A percentile compares a stretch with the other conserved stretches of the same genome.
These are phyloP conservation scores for Bruguiera sexangula DNA, from an alignment of 345 rosid genomes.

Conservation along the genomic window DNA sequence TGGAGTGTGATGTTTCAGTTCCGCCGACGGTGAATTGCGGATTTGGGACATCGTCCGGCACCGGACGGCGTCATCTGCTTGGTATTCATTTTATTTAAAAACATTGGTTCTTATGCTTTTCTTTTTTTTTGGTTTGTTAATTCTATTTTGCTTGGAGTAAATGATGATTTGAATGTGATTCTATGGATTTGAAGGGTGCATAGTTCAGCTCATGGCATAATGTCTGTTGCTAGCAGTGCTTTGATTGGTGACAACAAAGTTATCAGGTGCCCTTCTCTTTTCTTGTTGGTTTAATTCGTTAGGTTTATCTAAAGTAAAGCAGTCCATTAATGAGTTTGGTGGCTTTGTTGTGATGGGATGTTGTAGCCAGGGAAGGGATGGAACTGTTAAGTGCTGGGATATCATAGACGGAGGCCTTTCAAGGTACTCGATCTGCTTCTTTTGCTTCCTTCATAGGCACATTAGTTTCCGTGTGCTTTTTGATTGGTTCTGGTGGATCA, in stretches of 20 bases:
- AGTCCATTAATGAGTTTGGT: neutral
- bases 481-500: neutral
- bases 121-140: neutral
- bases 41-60: constrained; percentile 78
- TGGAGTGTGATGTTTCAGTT: constrained; percentile 36
- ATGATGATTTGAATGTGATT: constrained; percentile 1
- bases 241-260: constrained; percentile 60
- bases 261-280: constrained; percentile 50
- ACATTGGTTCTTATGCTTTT: neutral
- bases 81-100: constrained; percentile 31
- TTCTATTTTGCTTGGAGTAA: neutral
- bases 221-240: constrained; percentile 60
- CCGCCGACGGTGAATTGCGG: constrained; percentile 85
- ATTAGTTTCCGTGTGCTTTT: neutral
- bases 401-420: constrained; percentile 75
- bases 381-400: constrained; percentile 92
- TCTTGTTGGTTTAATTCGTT: neutral
- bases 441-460: constrained; percentile 1
- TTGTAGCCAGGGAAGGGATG: constrained; percentile 90
- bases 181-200: constrained; percentile 56
- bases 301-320: neutral
- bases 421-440: constrained; percentile 40
- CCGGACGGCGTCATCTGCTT: constrained; percentile 66
- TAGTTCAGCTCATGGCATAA: constrained; percentile 79
- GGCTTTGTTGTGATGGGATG: neutral